Percentiles rank a stretch among this genome's conserved stretches.
Conservation (phyloP, 495 filamentous ascomycete genomes). For the Aspergillus wentii region DNA sequence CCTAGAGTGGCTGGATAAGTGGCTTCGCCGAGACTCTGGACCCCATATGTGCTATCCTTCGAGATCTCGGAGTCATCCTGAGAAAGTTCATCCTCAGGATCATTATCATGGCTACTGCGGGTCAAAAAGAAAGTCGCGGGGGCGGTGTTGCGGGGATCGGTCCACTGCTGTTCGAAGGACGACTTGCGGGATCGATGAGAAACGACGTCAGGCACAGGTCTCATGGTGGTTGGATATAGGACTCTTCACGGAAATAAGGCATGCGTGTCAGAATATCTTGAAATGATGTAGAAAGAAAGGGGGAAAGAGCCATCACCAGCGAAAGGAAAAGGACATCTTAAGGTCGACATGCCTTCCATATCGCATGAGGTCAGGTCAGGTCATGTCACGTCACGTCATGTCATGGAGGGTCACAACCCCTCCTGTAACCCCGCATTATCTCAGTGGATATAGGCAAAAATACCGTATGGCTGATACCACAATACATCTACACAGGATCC, state of each 20-base stretch:
- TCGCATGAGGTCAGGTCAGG: no score
- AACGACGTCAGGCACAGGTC: conserved; percentile 31
- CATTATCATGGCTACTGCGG: conserved; percentile 23
- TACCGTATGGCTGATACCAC: no score
- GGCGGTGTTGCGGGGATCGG: conserved; percentile 32
- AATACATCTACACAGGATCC: no score
- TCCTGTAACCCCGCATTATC: no score
- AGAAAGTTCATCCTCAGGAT: conserved; percentile 21
- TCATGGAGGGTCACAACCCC: no score
- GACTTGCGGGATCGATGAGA: conserved; percentile 27
- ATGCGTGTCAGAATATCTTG: no score
- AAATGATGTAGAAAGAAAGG: not conserved
- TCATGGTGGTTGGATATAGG: conserved; percentile 28
- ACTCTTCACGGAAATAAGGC: no score
- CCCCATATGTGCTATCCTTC: conserved; percentile 52
- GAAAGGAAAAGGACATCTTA: not conserved
- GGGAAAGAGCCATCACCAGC: not conserved
- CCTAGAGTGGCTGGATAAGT: conserved; percentile 24
- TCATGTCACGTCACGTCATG: not conserved
- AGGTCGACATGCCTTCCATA: no score
- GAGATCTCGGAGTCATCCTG: conserved; percentile 14
- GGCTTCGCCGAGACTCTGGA: conserved; percentile 59
- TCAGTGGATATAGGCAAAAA: no score
- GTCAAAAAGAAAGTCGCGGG: conserved; percentile 47
- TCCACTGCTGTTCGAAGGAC: conserved; percentile 31